Evolutionary conservation across 306 rosid species (phyloP), one percentile per base, ranked within the genome.

Genomic region (Castanopsis chinensis): DNA sequence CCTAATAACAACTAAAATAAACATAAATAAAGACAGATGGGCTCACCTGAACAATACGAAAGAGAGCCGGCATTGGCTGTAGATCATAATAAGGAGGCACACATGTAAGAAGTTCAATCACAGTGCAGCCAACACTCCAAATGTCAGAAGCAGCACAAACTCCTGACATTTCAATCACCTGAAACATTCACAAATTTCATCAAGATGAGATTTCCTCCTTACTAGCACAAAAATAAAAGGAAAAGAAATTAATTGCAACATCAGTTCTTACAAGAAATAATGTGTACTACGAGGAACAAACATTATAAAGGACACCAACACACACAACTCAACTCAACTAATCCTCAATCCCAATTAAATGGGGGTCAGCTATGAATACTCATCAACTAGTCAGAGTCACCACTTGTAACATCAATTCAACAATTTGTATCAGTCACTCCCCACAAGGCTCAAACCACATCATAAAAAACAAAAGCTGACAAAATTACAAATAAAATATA

Each of bases 41-140:
- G 61, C 81, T 68, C 57, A 93, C 99, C 97, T 95, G 99, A 84
- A 95, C 99, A 79, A 95, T 95, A 23, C 99, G 99, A 81, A 93
- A 95, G 77, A 95, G 91, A 75, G 99, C 99, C 0, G 99, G 99
- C 99, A 95, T 95, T 58, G 99, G 99, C 87, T 95, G 99, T 57
- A 95, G 87, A 81, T 95, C 99, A 82, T 93, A 95, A 84, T 95
- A 95, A 57, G 99, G 99, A 83, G 99, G 99, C 30, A 95, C 87
- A 60, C 99, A 93, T 30, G 99, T 93, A 84, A 95, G 99, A 76
- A 95, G 97, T 84, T 95, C 99, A 78, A 95, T 95, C 76, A 95
- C 99, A 2, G 99, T 95, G 84, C 99, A 95, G 71, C 99, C 99
- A 77, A 95, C 99, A 83, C 99, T 95, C 99, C 99, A 95, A 84